These are phyloP conservation scores for Solanum ossicruentum DNA, from an alignment of 257 asterid species.

Conservation along the genomic window DNA sequence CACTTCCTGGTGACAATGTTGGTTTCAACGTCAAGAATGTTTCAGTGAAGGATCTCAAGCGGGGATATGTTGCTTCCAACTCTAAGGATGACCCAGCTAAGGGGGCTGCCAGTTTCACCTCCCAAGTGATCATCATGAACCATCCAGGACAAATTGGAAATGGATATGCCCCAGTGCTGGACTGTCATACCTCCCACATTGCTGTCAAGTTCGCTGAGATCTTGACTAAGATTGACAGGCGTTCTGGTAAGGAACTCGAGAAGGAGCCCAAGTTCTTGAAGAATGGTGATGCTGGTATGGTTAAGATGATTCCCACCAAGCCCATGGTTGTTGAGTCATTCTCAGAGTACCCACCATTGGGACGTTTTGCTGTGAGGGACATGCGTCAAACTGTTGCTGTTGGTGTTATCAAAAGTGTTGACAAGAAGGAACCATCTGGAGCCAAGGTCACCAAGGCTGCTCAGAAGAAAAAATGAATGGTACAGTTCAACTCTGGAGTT, in stretches of 20 bases:
- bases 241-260: slow-evolving; percentile 73
- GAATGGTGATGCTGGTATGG: slow-evolving; percentile 64
- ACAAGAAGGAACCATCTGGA: slow-evolving; percentile 63
- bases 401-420: slow-evolving; percentile 59
- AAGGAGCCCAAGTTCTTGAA: slow-evolving; percentile 69
- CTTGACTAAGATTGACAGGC: slow-evolving; percentile 66
- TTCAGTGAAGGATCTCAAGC: slow-evolving; percentile 77
- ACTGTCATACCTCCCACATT: slow-evolving; percentile 65
- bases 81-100: slow-evolving; percentile 76
- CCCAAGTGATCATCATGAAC: slow-evolving; percentile 75
- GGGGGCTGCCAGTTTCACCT: slow-evolving; percentile 53
- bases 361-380: slow-evolving; percentile 64
- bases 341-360: slow-evolving; percentile 47
- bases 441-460: slow-evolving; percentile 85
- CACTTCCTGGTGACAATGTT: slow-evolving; percentile 80
- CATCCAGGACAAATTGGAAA: slow-evolving; percentile 73
- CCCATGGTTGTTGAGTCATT: slow-evolving; percentile 77
- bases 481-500: background rate
- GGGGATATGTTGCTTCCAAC: slow-evolving; percentile 72
- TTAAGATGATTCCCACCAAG: slow-evolving; percentile 80
- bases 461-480: slow-evolving; percentile 54
- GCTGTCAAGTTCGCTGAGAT: slow-evolving; percentile 59
- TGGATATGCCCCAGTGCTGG: slow-evolving; percentile 62
- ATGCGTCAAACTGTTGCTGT: slow-evolving; percentile 81
- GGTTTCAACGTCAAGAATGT: slow-evolving; percentile 79